A percentile compares a stretch with the other conserved stretches of the same genome.
phyloP scores from a whole-genome alignment of 1,284 basidiomycete species.

The Hymenochaete sp. region DNA sequence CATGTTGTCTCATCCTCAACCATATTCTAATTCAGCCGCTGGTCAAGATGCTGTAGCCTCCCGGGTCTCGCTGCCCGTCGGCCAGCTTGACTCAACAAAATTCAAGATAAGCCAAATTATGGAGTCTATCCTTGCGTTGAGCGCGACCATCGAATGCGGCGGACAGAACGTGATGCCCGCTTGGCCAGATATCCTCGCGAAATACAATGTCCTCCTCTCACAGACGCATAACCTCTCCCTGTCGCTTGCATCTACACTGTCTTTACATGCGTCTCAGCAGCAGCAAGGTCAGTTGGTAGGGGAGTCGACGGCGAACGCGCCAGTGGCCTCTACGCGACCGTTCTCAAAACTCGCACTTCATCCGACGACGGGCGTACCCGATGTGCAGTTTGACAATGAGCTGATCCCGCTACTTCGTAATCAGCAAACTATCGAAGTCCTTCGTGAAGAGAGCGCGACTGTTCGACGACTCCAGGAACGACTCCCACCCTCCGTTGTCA shows the following conservation, averaged over 20 bases:
- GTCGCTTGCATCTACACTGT: constrained; percentile 33
- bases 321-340: constrained; percentile 29
- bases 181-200: constrained; percentile 76
- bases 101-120: constrained; percentile 70
- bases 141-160: constrained; percentile 51
- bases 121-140: constrained; percentile 59
- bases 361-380: constrained; percentile 46
- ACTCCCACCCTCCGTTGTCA: constrained; percentile 31
- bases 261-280: constrained; percentile 35
- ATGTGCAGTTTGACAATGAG: constrained; percentile 60
- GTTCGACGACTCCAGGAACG: constrained; percentile 60
- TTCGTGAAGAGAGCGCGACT: constrained; percentile 56
- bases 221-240: constrained; percentile 68
- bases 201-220: constrained; percentile 72
- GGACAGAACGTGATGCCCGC: constrained; percentile 50
- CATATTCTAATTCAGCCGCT: too few relatives aligned
- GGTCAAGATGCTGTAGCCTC: too few relatives aligned
- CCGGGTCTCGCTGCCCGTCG: constrained; percentile 30
- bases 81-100: constrained; percentile 62
- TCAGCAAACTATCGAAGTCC: constrained; percentile 65
- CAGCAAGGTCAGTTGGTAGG: constrained; percentile 18
- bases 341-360: constrained; percentile 60
- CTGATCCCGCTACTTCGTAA: constrained; percentile 64
- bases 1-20: too few relatives aligned
- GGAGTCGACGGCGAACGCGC: constrained; percentile 4